Percentiles rank a stretch among this genome's conserved stretches.
phyloP scores from a whole-genome alignment of 306 rosid species.

The Oemleria cerasiformis region DNA sequence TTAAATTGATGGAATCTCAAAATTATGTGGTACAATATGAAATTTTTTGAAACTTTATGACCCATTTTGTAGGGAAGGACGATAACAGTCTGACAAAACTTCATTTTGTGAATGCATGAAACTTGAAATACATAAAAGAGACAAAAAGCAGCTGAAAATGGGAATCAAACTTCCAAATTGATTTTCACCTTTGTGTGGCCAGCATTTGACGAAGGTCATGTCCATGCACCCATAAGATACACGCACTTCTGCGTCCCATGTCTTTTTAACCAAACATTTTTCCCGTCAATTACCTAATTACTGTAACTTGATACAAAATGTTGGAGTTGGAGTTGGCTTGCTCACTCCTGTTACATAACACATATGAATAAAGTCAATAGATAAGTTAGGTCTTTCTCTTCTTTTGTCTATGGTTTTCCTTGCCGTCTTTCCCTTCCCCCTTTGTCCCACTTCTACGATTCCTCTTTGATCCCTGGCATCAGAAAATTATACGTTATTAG shows the following conservation, averaged over 20 bases:
- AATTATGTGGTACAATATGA: too few relatives aligned
- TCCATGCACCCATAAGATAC: neutral
- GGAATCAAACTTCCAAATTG: neutral
- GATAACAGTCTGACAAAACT: too few relatives aligned
- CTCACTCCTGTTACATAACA: neutral
- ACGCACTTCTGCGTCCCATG: neutral
- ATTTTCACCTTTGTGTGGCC: too few relatives aligned
- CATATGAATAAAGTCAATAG: neutral
- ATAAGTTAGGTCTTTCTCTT: constrained; percentile 27
- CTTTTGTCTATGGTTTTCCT: constrained; percentile 35
- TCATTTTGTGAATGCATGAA: too few relatives aligned
- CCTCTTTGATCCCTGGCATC: neutral
- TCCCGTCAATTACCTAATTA: neutral
- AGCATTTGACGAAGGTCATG: neutral
- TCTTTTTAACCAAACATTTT: neutral
- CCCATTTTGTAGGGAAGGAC: too few relatives aligned
- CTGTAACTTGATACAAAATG: constrained; percentile 6
- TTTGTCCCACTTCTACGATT: constrained; percentile 25
- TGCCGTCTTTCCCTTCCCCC: constrained; percentile 33
- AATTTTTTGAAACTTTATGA: too few relatives aligned
- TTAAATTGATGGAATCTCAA: too few relatives aligned
- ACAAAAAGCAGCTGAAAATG: neutral
- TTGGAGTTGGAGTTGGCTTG: neutral
- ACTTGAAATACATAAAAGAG: too few relatives aligned
- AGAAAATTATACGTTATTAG: constrained; percentile 17